phyloP scores from a whole-genome alignment of 768 basidiomycete species.

The Termitomyces sp. region DNA sequence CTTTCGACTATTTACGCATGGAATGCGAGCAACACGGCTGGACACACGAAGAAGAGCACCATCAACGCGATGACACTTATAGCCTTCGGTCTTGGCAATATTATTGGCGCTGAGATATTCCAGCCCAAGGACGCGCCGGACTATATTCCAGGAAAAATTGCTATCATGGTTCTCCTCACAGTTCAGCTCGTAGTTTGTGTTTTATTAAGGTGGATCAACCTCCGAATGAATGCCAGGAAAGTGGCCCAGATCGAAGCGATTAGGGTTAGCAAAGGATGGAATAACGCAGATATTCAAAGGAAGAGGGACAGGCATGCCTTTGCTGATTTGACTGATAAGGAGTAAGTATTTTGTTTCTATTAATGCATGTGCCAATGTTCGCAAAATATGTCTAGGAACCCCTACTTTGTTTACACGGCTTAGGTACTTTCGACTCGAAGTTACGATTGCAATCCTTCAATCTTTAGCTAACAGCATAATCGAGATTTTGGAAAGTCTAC shows the following conservation, averaged over 20 bases:
- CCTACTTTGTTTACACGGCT: slow-evolving; percentile 53
- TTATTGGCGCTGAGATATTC: slow-evolving; percentile 59
- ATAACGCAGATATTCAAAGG: slow-evolving; percentile 47
- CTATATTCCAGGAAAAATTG: slow-evolving; percentile 63
- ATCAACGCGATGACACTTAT: slow-evolving; percentile 56
- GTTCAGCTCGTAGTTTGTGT: slow-evolving; percentile 44
- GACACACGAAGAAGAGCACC: slow-evolving; percentile 66
- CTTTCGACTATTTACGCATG: slow-evolving; percentile 58
- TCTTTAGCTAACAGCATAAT: too few species aligned
- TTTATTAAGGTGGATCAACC: slow-evolving; percentile 48
- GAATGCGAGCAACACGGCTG: slow-evolving; percentile 58
- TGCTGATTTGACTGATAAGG: slow-evolving; percentile 56
- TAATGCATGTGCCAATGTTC: neutral
- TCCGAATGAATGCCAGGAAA: slow-evolving; percentile 47
- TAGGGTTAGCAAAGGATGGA: slow-evolving; percentile 47
- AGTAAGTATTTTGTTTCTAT: slow-evolving; percentile 30
- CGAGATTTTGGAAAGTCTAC: neutral
- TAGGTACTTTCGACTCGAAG: slow-evolving; percentile 16
- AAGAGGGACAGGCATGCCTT: slow-evolving; percentile 60
- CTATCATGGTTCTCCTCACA: slow-evolving; percentile 54
- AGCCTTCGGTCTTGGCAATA: slow-evolving; percentile 52
- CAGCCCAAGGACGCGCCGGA: slow-evolving; percentile 53
- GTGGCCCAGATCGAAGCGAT: slow-evolving; percentile 31
- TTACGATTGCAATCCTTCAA: too few species aligned
- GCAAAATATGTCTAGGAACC: slow-evolving; percentile 34